Evolutionary conservation across 305 asterid genomes (phyloP).

Genomic region (Fraxinus sp.): DNA sequence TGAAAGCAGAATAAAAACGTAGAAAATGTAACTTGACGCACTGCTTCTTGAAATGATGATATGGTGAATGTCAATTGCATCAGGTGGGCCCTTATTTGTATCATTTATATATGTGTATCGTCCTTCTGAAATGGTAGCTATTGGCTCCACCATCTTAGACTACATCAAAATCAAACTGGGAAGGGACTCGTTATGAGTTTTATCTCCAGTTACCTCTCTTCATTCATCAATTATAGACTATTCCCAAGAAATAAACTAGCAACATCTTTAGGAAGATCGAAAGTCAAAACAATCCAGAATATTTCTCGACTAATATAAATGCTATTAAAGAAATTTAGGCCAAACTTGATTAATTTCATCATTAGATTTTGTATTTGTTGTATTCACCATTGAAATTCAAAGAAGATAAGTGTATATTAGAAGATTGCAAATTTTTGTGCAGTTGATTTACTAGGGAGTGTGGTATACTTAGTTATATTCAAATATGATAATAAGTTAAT

Average conservation of each 20-base stretch:
- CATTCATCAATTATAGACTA: background rate
- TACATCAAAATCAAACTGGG: background rate
- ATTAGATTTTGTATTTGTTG: background rate
- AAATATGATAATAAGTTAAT: background rate
- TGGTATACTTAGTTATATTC: background rate
- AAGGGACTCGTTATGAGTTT: background rate
- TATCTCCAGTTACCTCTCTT: background rate
- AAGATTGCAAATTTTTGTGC: background rate
- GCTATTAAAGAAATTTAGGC: background rate
- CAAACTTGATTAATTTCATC: background rate
- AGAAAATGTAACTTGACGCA: constrained; percentile 31
- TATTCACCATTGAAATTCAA: background rate
- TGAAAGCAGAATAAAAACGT: constrained; percentile 35
- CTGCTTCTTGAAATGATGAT: constrained; percentile 39
- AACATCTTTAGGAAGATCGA: background rate
- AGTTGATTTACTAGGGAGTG: background rate
- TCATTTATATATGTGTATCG: constrained; percentile 56
- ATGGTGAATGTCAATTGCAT: constrained; percentile 67
- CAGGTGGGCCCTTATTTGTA: constrained; percentile 41
- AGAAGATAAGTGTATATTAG: background rate
- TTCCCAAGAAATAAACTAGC: background rate
- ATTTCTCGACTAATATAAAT: background rate
- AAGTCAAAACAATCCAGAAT: background rate
- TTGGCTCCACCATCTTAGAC: constrained; percentile 28
- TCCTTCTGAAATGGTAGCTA: constrained; percentile 33